Base-by-base conservation (phyloP, 257 asterid species). In the Solanum acaule region DNA sequence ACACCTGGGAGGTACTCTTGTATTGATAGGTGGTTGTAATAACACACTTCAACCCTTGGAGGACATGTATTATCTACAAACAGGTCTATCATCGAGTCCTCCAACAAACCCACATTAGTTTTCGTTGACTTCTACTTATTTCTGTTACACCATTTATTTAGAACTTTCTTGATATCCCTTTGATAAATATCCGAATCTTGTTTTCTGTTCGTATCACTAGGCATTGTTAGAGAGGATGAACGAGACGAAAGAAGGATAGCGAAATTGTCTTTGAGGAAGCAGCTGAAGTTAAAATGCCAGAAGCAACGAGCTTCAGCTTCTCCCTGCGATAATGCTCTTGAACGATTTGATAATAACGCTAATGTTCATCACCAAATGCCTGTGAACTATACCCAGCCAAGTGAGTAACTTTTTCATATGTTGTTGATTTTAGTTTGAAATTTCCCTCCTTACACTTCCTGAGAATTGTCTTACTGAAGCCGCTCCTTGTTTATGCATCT, bases 1-100 rank as follows among this genome's bases (percentile, higher is more conserved):
- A 16, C 95, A 95, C 85, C 85, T 94, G 95, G 94, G 93, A 73
- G 99, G 99, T 44, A 92, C 94, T 89, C 98, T 97, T 88, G 94
- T 92, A 23, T 97, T 95, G 86, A 87, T 97, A 38, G 99, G 99
- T 84, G 99, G 99, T 89, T 97, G 99, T 92, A 94, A 97, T 92
- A 97, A 94, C 90, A 92, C 93, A 84, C 98, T 97, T n/a, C 98
- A 97, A 91, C 97, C 99, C 29, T 93, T 97, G 89, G 98, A 94
- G 87, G 99, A 97, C 92, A 94, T 94, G 90, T 94, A 94, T 90
- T 95, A 86, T 92, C 90, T 97, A 90, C 94, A 95, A 91, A 97
- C 99, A 93, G 99, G 99, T 96, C 79, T 89, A 92, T 73, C 31
- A 73, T 73, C 82, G 31, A 73, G 42, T 73, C 49, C 49, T 73